Conservation (phyloP, 2,329 filamentous ascomycete species). For the Fusarium citri region DNA sequence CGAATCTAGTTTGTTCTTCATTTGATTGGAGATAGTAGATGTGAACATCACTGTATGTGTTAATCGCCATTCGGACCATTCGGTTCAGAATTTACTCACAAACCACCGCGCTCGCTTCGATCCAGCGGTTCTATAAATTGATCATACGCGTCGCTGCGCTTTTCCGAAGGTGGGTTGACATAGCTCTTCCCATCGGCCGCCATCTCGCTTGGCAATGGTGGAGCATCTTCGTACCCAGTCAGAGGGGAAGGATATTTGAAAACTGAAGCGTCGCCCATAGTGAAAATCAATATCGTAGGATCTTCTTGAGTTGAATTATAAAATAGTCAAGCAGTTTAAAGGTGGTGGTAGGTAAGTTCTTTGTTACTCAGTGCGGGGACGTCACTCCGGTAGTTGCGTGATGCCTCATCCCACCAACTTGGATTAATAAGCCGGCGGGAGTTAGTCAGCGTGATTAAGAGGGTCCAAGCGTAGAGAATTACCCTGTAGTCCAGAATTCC, state of each 20-base stretch:
- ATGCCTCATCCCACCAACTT: neutral
- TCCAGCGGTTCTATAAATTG: slow-evolving; percentile 75
- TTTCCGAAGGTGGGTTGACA: slow-evolving; percentile 71
- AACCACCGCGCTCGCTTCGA: slow-evolving; percentile 75
- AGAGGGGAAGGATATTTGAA: slow-evolving; percentile 61
- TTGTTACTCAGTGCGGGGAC: neutral
- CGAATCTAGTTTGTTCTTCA: slow-evolving; percentile 72
- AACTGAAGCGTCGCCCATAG: slow-evolving; percentile 40
- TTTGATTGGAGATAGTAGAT: slow-evolving; percentile 82
- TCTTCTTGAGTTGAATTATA: no score
- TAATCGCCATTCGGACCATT: neutral
- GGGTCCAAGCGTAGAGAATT: fast-evolving
- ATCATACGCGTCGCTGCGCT: slow-evolving; percentile 75
- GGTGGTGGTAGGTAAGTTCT: no score
- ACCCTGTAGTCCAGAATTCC: neutral
- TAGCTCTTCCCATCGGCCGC: slow-evolving; percentile 82
- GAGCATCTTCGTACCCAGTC: slow-evolving; percentile 66
- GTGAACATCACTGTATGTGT: slow-evolving; percentile 73
- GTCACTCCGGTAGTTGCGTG: neutral
- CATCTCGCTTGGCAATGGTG: slow-evolving; percentile 67
- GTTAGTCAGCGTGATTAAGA: neutral
- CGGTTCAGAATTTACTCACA: slow-evolving; percentile 62
- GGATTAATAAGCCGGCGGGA: neutral
- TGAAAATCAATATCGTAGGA: no score
- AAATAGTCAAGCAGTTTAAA: no score